phyloP scores from a whole-genome alignment of 495 filamentous ascomycete genomes.

The Jackrogersella minutella region DNA sequence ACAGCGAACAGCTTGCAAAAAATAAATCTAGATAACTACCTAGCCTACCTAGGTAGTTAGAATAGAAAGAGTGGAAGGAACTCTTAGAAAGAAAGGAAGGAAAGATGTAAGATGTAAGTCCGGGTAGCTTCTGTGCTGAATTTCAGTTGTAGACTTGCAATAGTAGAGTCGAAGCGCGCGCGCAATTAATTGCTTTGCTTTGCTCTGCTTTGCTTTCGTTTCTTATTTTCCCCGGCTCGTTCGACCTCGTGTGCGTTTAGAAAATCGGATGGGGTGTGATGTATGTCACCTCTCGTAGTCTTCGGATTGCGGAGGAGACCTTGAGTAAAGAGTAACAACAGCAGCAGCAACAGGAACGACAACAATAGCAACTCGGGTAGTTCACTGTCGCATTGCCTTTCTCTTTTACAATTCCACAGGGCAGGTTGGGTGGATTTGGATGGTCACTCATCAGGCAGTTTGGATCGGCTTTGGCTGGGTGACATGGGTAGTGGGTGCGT shows the following conservation, averaged over 20 bases:
- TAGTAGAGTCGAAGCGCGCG: conserved; percentile 9
- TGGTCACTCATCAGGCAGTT: conserved; percentile 41
- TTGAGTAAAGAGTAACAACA: conserved; percentile 19
- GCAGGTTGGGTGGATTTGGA: conserved; percentile 36
- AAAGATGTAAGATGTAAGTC: neutral
- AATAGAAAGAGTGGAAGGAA: too few relatives aligned
- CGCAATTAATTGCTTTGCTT: conserved; percentile 12
- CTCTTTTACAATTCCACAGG: conserved; percentile 29
- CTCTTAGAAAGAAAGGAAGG: neutral
- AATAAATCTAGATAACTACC: conserved; percentile 8
- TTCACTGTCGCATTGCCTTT: conserved; percentile 40
- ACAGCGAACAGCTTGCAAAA: conserved; percentile 24
- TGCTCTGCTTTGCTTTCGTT: conserved; percentile 1
- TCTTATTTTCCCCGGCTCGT: conserved; percentile 7
- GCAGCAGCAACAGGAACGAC: conserved; percentile 7
- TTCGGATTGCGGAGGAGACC: conserved; percentile 10
- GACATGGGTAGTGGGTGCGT: conserved; percentile 40
- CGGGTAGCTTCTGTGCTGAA: conserved; percentile 5
- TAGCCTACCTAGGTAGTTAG: neutral
- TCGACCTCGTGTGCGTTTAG: conserved; percentile 17
- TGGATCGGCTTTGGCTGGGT: conserved; percentile 40
- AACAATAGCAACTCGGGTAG: conserved; percentile 41
- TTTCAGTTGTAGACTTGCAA: too few relatives aligned
- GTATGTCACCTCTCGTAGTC: conserved; percentile 30
- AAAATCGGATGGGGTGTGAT: conserved; percentile 30